Evolutionary conservation across 306 rosid genomes (phyloP).

Genomic region (Vachellia collinsii): DNA sequence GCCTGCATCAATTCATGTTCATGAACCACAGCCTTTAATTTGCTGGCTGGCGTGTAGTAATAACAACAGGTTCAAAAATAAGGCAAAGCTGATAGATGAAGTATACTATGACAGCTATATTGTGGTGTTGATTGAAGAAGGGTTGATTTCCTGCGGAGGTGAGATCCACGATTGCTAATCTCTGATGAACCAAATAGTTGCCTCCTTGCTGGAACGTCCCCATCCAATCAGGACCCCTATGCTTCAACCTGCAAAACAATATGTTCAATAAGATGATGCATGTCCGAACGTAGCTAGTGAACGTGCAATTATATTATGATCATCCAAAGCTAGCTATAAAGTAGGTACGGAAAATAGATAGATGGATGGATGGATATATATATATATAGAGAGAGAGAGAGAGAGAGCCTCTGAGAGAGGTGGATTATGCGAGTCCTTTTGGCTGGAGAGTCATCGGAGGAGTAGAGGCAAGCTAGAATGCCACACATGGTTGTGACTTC

Average conservation of each 20-base stretch:
- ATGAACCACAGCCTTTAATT: not conserved
- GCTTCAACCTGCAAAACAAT: conserved; percentile 49
- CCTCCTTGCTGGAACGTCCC: conserved; percentile 56
- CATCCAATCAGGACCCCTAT: conserved; percentile 74
- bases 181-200: conserved; percentile 63
- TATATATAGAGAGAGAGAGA: too few relatives aligned
- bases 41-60: too few relatives aligned
- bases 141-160: conserved; percentile 79
- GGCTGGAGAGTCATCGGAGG: not conserved
- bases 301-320: too few relatives aligned
- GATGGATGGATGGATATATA: too few relatives aligned
- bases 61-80: not conserved
- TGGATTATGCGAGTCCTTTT: conserved; percentile 6
- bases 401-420: not conserved
- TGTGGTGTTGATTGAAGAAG: conserved; percentile 56
- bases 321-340: not conserved
- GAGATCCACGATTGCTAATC: conserved; percentile 62
- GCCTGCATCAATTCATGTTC: conserved; percentile 36
- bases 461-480: conserved; percentile 1
- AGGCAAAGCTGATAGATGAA: not conserved
- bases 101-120: conserved; percentile 57
- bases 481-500: not conserved
- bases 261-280: not conserved
- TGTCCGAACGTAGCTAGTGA: too few relatives aligned
- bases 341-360: not conserved